A percentile compares a stretch with the other conserved stretches of the same genome.
Evolutionary conservation across 225 moss, liverwort and hornwort species (phyloP).

Genomic region (Rhytidiadelphus loreus): DNA sequence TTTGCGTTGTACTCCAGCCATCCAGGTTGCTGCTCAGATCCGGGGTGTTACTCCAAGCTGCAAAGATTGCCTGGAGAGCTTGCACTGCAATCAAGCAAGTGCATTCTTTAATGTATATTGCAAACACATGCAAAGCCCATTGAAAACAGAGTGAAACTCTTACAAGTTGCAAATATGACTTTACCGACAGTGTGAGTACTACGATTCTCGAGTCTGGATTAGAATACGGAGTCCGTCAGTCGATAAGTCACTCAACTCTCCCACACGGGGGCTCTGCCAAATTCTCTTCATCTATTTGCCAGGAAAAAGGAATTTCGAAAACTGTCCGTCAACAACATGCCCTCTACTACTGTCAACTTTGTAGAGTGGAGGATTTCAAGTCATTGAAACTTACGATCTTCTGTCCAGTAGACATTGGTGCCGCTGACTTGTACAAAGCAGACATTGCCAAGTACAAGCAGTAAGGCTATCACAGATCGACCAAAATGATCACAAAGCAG

Average conservation of each 20-base stretch:
- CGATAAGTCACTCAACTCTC: neutral
- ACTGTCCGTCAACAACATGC: neutral
- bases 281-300: neutral
- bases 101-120: neutral
- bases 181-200: neutral
- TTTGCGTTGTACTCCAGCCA: neutral
- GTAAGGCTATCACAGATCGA: neutral
- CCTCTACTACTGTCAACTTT: neutral
- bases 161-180: neutral
- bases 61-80: neutral
- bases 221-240: neutral
- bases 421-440: neutral
- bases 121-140: neutral
- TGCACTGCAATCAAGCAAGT: neutral
- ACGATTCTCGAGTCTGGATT: neutral
- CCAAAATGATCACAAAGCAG: neutral
- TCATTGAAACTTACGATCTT: neutral
- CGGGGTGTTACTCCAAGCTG: neutral
- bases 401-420: rapidly evolving
- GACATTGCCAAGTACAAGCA: neutral
- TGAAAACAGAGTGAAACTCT: neutral
- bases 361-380: neutral
- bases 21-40: neutral
- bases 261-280: neutral
- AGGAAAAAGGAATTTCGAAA: neutral